Conservation (phyloP, 306 rosid species). For the Glycyrrhiza uralensis region DNA sequence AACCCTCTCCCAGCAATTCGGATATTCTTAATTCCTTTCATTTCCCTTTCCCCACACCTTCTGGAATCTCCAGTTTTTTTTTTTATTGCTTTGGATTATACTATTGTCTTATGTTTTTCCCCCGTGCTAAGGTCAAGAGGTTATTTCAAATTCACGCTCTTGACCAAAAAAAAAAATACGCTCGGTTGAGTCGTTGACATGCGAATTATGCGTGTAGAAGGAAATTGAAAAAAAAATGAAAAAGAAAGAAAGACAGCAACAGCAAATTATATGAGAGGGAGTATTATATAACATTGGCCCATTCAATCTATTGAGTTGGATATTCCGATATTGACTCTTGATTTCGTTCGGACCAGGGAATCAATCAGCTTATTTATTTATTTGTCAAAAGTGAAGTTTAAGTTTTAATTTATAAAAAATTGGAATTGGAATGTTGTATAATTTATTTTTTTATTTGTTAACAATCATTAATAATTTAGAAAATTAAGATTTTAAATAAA, state of each 20-base stretch:
- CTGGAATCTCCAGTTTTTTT: constrained; percentile 6
- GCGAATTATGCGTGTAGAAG: constrained; percentile 5
- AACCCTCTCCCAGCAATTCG: constrained; percentile 3
- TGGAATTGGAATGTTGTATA: background rate
- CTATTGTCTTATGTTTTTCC: background rate
- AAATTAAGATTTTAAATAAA: no score
- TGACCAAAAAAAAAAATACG: no score
- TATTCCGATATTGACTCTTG: background rate
- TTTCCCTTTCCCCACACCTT: background rate
- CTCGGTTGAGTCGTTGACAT: no score
- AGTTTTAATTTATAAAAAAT: background rate
- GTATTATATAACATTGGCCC: background rate
- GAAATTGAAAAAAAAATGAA: no score
- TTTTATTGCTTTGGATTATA: background rate
- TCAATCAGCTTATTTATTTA: background rate
- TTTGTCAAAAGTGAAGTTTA: no score
- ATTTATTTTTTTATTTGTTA: background rate
- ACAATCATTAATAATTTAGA: background rate
- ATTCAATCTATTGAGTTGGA: constrained; percentile 22
- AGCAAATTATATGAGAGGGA: background rate
- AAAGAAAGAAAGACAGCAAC: background rate
- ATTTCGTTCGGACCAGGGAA: background rate
- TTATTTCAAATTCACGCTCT: background rate
- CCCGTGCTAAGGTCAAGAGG: no score
- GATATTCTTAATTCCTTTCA: constrained; percentile 33